These are phyloP conservation scores for Neurospora sp. DNA, from an alignment of 495 filamentous ascomycete species.

Conservation along the genomic window DNA sequence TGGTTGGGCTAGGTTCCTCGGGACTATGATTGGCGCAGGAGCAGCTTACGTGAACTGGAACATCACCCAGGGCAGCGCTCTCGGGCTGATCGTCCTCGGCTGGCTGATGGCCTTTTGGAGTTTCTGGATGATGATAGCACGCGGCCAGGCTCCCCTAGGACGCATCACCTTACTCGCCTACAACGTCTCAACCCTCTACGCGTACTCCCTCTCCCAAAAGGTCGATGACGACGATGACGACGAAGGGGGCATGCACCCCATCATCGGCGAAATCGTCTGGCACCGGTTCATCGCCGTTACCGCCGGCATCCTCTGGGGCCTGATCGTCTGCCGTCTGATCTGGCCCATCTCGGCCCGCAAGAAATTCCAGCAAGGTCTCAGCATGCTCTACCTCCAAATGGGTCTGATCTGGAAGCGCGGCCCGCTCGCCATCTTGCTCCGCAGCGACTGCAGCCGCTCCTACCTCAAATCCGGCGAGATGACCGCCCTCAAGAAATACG, in stretches of 20 bases:
- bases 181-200: slow-evolving; percentile 92
- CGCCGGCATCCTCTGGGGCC: slow-evolving; percentile 80
- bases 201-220: slow-evolving; percentile 73
- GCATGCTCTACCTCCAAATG: slow-evolving; percentile 84
- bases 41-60: slow-evolving; percentile 72
- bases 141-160: slow-evolving; percentile 79
- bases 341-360: slow-evolving; percentile 86
- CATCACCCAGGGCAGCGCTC: slow-evolving; percentile 58
- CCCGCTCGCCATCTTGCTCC: slow-evolving; percentile 64
- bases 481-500: slow-evolving; percentile 48
- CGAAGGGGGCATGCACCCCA: slow-evolving; percentile 75
- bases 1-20: slow-evolving; percentile 73
- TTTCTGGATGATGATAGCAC: slow-evolving; percentile 79
- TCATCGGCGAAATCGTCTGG: slow-evolving; percentile 80
- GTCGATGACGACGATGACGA: slow-evolving; percentile 71
- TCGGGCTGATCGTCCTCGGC: slow-evolving; percentile 64
- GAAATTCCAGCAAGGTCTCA: slow-evolving; percentile 79
- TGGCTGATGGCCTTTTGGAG: slow-evolving; percentile 72
- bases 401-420: slow-evolving; percentile 95
- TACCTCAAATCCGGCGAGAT: slow-evolving; percentile 84
- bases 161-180: slow-evolving; percentile 90
- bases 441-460: slow-evolving; percentile 38
- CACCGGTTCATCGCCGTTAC: slow-evolving; percentile 86
- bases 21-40: slow-evolving; percentile 71
- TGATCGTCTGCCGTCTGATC: slow-evolving; percentile 78